Evolutionary conservation across 768 basidiomycete genomes (phyloP), one percentile per base, ranked within the genome.

Genomic region (Austroboletus eburneus): DNA sequence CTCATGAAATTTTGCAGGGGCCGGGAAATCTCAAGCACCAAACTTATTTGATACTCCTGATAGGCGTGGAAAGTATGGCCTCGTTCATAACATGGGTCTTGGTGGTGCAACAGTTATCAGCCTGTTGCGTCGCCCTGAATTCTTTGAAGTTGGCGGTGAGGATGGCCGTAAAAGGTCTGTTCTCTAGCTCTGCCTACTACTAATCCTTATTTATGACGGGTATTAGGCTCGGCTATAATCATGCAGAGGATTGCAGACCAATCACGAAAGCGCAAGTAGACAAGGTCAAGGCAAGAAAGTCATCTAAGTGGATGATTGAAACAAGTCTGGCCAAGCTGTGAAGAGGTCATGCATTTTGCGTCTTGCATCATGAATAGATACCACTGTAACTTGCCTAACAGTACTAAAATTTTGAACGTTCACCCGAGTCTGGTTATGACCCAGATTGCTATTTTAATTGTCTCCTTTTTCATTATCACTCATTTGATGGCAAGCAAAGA

Each of bases 51-150:
- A 82, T 51, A 69, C 54, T 9, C 40, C 70, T 0, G 85, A 87
- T 63, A 72, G 73, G 51, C 78, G 81, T 14, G 85, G 87, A 9
- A 89, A 88, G 65, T 87, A 76, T 54, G 88, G 85, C 2, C 70
- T 91, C 10, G 80, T 87, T 6, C 88, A 90, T 56, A 90, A 91
- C 58, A 68, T 91, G 33, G 89, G 90, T 16, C 73, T 91, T 10
- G 89, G 87, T 46, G 83, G 84, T 40, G 86, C 85, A n/a, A 83
- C 77, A 2, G 85, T 88, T 23, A 79, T 87, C 38, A 83, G 80
- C 27, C 68, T 91, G 12, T 72, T 90, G 34, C 79, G 82, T 20
- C 75, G 87, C 13, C 89, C 89, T 0, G 83, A 85, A 44, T 91
- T 90, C 66, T 91, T 68, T 64, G 72, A 76, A 46, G 61, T 73